Conservation (phyloP, 2,329 filamentous ascomycete genomes). For the Phialophora macrospora region DNA sequence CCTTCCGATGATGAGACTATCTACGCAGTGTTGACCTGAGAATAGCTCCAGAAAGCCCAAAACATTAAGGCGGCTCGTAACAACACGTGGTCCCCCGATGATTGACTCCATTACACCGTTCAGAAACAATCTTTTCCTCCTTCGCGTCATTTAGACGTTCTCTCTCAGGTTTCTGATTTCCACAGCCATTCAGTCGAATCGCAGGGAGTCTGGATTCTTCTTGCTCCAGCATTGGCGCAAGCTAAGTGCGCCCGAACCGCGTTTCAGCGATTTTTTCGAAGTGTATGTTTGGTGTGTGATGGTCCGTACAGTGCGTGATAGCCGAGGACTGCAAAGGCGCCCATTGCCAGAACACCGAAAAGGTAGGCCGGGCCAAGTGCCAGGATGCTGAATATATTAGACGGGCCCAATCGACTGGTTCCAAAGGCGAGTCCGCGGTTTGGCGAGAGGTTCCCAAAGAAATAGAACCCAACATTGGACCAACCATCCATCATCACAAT, state of each 20-base stretch:
- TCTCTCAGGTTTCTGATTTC: neutral
- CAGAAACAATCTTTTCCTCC: slow-evolving; percentile 3
- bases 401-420: slow-evolving; percentile 17
- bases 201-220: neutral
- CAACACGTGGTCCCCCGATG: neutral
- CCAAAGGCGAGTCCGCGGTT: slow-evolving; percentile 22
- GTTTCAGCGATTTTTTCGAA: slow-evolving; percentile 5
- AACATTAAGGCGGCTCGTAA: neutral
- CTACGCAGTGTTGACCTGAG: neutral
- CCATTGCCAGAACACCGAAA: slow-evolving; percentile 21
- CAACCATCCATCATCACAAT: slow-evolving; percentile 23
- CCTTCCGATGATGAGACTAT: neutral
- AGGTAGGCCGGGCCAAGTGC: slow-evolving; percentile 17
- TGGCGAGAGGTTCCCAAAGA: slow-evolving; percentile 20
- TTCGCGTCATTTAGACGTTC: neutral
- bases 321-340: slow-evolving; percentile 13
- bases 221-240: neutral
- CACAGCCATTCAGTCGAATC: neutral
- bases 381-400: slow-evolving; percentile 18
- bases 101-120: neutral
- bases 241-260: neutral
- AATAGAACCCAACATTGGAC: slow-evolving; percentile 21
- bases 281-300: neutral
- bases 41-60: neutral
- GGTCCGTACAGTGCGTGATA: slow-evolving; percentile 13